Conservation (phyloP, 75 land plant genomes). For the Picea sitchensis region DNA sequence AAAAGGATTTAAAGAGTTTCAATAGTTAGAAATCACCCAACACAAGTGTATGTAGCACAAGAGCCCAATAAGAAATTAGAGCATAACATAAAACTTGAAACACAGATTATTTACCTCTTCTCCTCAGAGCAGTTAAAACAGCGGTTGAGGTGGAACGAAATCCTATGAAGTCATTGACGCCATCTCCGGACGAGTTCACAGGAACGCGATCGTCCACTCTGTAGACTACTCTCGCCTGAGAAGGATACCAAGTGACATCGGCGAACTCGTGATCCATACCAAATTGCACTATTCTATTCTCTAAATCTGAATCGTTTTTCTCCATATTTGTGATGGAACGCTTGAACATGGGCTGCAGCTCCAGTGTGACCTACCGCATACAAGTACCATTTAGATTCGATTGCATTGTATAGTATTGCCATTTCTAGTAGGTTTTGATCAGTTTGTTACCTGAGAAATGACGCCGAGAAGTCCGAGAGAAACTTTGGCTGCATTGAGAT, state of each 20-base stretch:
- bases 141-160: slow-evolving; percentile 10
- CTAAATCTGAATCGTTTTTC: slow-evolving; percentile 17
- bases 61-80: too few relatives aligned
- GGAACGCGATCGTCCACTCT: slow-evolving; percentile 26
- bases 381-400: too few relatives aligned
- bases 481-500: slow-evolving; percentile 56
- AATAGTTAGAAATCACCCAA: too few relatives aligned
- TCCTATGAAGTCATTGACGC: slow-evolving; percentile 22
- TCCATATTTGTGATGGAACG: slow-evolving; percentile 20
- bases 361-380: slow-evolving; percentile 16
- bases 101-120: slow-evolving; percentile 24
- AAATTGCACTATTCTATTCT: slow-evolving; percentile 13
- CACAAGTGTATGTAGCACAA: too few relatives aligned
- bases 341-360: slow-evolving; percentile 41
- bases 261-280: slow-evolving; percentile 24
- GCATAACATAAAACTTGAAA: background rate
- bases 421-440: background rate
- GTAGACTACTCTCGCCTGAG: slow-evolving; percentile 20
- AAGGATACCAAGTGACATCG: slow-evolving; percentile 35
- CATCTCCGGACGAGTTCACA: slow-evolving; percentile 20
- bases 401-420: too few relatives aligned
- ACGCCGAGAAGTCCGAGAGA: slow-evolving; percentile 78
- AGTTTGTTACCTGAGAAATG: slow-evolving; percentile 48
- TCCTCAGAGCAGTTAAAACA: slow-evolving; percentile 13
- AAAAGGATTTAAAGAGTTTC: too few relatives aligned